These are phyloP conservation scores for Penicillium sp. DNA, from an alignment of 2,329 filamentous ascomycete genomes.

Conservation along the genomic window DNA sequence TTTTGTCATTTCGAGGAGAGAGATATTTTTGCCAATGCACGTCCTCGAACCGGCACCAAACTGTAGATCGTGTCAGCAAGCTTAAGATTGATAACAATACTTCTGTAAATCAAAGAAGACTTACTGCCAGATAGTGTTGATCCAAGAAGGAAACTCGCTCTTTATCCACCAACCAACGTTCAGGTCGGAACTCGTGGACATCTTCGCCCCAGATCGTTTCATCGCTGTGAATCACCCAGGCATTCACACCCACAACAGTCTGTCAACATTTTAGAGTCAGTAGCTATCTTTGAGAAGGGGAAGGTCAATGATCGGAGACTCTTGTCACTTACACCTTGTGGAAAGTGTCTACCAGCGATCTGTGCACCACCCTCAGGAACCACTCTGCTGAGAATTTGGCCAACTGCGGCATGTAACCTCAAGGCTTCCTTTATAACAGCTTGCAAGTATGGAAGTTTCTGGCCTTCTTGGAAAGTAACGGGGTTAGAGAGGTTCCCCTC, in stretches of 20 bases:
- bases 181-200: not conserved
- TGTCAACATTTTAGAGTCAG: not conserved
- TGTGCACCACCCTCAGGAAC: slow-evolving; percentile 5
- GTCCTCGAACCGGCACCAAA: not conserved
- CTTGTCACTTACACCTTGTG: not conserved
- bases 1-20: not conserved
- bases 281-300: not conserved
- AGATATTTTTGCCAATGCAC: not conserved
- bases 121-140: not conserved
- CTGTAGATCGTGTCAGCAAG: not conserved
- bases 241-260: not conserved
- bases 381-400: slow-evolving; percentile 24
- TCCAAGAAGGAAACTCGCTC: not conserved
- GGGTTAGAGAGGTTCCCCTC: slow-evolving; percentile 11
- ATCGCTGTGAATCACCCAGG: not conserved
- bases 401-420: slow-evolving; percentile 39
- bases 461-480: slow-evolving; percentile 19
- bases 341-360: not conserved
- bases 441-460: slow-evolving; percentile 28
- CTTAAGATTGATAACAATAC: not conserved
- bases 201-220: not conserved
- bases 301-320: not conserved
- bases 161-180: not conserved
- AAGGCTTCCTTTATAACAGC: slow-evolving; percentile 32
- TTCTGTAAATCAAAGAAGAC: not conserved